Percentiles rank a stretch among this genome's conserved stretches.
Conservation (phyloP, 768 basidiomycete genomes). For the Suillus discolor region DNA sequence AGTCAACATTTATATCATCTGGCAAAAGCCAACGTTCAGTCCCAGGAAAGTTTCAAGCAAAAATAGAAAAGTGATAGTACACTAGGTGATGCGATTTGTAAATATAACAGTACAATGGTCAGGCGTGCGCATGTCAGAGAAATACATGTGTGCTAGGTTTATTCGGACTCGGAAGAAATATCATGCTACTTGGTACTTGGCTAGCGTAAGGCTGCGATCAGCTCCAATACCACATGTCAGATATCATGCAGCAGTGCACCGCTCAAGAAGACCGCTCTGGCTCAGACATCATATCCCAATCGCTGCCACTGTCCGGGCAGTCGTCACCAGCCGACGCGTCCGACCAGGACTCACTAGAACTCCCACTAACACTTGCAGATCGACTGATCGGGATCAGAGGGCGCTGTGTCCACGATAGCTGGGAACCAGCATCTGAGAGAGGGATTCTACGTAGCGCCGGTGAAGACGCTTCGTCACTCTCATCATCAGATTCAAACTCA, state of each 20-base stretch:
- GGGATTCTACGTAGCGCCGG: background rate
- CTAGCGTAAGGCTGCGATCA: too few relatives aligned
- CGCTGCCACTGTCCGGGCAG: constrained; percentile 15
- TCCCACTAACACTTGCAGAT: constrained; percentile 14
- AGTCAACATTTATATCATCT: background rate
- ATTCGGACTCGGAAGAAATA: too few relatives aligned
- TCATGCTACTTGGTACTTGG: too few relatives aligned
- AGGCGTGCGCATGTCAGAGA: background rate
- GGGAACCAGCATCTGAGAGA: background rate
- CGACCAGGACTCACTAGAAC: constrained; percentile 28
- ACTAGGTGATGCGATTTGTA: background rate
- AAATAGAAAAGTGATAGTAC: background rate
- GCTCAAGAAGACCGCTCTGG: background rate
- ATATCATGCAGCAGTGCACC: background rate
- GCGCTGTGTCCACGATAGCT: background rate
- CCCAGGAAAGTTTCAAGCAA: background rate
- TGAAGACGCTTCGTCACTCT: constrained; percentile 10
- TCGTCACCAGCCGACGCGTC: constrained; percentile 14
- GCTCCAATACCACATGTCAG: background rate
- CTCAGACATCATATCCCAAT: constrained; percentile 29
- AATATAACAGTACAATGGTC: background rate
- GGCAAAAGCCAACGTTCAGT: background rate
- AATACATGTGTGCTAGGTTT: background rate
- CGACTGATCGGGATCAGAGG: background rate
- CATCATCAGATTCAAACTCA: constrained; percentile 19